phyloP scores from a whole-genome alignment of 2,329 filamentous ascomycete species.

The Paraphoma sp. region DNA sequence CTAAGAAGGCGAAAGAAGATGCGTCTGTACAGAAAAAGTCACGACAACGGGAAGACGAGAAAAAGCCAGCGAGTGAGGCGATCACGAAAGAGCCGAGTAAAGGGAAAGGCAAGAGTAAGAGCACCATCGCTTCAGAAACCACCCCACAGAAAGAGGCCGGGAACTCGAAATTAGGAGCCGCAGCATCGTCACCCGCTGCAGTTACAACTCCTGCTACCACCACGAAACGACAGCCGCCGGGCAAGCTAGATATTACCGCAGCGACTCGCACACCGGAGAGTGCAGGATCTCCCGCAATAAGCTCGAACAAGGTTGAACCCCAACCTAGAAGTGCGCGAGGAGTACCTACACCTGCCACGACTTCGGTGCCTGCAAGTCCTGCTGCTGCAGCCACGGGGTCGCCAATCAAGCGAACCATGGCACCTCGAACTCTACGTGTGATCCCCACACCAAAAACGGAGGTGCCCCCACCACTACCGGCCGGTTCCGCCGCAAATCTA shows the following conservation, averaged over 20 bases:
- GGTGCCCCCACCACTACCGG: slow-evolving; percentile 52
- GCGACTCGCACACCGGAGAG: slow-evolving; percentile 36
- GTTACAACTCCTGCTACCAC: slow-evolving; percentile 16
- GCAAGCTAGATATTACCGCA: slow-evolving; percentile 56
- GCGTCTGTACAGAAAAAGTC: slow-evolving; percentile 4
- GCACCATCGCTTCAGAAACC: slow-evolving; percentile 11
- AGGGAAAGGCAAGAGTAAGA: slow-evolving; percentile 27
- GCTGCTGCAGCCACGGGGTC: slow-evolving; percentile 59
- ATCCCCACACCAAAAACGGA: slow-evolving; percentile 72
- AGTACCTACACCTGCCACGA: slow-evolving; percentile 52
- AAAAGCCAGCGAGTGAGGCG: slow-evolving; percentile 17
- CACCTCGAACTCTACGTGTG: slow-evolving; percentile 72
- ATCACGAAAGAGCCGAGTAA: slow-evolving; percentile 26
- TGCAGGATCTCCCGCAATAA: slow-evolving; percentile 21
- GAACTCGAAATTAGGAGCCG: slow-evolving; percentile 12
- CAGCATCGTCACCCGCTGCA: neutral
- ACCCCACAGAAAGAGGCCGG: slow-evolving; percentile 15
- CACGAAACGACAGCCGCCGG: slow-evolving; percentile 51
- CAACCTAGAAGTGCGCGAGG: slow-evolving; percentile 33
- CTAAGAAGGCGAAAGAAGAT: slow-evolving; percentile 19
- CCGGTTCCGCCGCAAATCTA: slow-evolving; percentile 35
- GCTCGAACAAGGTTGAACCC: slow-evolving; percentile 26
- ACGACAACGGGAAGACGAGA: slow-evolving; percentile 22
- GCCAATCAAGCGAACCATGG: slow-evolving; percentile 49
- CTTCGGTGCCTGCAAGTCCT: slow-evolving; percentile 57